phyloP scores from a whole-genome alignment of 306 rosid species.

The Fragaria vesca region DNA sequence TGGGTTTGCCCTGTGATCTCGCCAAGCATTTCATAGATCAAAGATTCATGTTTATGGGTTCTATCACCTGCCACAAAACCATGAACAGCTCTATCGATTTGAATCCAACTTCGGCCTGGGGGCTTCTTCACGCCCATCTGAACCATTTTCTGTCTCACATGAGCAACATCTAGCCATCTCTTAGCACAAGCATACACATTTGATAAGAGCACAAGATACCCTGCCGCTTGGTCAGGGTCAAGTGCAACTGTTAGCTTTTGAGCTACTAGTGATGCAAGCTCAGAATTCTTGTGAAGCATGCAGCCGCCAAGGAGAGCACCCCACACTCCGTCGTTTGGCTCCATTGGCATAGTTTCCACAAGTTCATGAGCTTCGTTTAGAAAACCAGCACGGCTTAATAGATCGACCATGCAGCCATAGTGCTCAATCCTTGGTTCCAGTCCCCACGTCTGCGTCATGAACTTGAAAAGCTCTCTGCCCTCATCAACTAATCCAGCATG shows the following conservation, averaged over 20 bases:
- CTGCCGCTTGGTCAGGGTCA: slow-evolving; percentile 48
- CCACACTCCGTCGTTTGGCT: slow-evolving; percentile 68
- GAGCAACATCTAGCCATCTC: slow-evolving; percentile 65
- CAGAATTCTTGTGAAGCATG: slow-evolving; percentile 60
- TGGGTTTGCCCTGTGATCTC: slow-evolving; percentile 45
- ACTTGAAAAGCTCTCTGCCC: slow-evolving; percentile 51
- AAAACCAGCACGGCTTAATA: slow-evolving; percentile 80
- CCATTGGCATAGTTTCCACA: slow-evolving; percentile 65
- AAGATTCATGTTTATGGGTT: slow-evolving; percentile 48
- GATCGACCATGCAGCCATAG: slow-evolving; percentile 88
- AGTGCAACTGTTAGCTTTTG: slow-evolving; percentile 42
- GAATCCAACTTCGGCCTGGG: slow-evolving; percentile 67
- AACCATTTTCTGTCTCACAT: slow-evolving; percentile 56
- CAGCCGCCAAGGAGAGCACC: slow-evolving; percentile 83
- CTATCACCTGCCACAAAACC: slow-evolving; percentile 58
- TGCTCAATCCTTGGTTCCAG: slow-evolving; percentile 66
- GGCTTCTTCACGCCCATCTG: slow-evolving; percentile 65
- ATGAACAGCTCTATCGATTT: slow-evolving; percentile 53
- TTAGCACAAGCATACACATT: slow-evolving; percentile 54
- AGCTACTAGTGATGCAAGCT: slow-evolving; percentile 51
- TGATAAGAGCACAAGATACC: slow-evolving; percentile 67
- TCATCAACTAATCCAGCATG: slow-evolving; percentile 65
- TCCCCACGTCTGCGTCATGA: slow-evolving; percentile 54
- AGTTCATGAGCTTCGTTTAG: slow-evolving; percentile 60
- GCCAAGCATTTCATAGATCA: slow-evolving; percentile 47